phyloP scores from a whole-genome alignment of 2,329 filamentous ascomycete species.

The Sordariomycetes sp. region DNA sequence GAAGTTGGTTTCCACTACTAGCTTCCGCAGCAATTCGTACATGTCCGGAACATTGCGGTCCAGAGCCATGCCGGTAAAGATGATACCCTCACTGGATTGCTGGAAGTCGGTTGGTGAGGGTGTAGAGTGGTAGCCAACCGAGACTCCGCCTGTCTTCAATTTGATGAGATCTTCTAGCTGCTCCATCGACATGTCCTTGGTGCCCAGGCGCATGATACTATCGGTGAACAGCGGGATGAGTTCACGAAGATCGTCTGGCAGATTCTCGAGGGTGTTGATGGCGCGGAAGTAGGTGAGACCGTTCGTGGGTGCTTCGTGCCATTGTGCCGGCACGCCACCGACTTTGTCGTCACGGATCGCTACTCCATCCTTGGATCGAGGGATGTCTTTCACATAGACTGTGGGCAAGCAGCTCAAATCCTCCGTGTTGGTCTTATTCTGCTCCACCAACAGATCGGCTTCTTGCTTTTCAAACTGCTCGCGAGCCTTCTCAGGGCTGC shows the following conservation, averaged over 20 bases:
- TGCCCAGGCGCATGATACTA: conserved; percentile 87
- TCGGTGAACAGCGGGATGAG: conserved; percentile 87
- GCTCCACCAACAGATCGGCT: conserved; percentile 68
- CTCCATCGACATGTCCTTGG: conserved; percentile 81
- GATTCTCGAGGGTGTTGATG: conserved; percentile 66
- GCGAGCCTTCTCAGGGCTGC: conserved; percentile 62
- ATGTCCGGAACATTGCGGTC: conserved; percentile 86
- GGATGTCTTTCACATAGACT: conserved; percentile 82
- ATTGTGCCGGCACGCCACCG: conserved; percentile 65
- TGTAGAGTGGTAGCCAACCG: conserved; percentile 74
- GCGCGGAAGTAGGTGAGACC: conserved; percentile 93
- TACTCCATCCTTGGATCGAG: conserved; percentile 58
- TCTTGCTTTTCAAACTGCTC: conserved; percentile 69
- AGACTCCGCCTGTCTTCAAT: conserved; percentile 87
- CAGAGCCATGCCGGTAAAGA: conserved; percentile 77
- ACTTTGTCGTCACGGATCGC: conserved; percentile 55
- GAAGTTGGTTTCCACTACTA: conserved; percentile 85
- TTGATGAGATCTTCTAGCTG: conserved; percentile 94
- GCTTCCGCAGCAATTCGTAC: conserved; percentile 73
- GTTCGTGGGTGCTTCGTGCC: conserved; percentile 89
- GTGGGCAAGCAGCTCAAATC: conserved; percentile 84
- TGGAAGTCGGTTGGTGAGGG: conserved; percentile 66
- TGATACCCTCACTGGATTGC: conserved; percentile 69
- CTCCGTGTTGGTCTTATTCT: conserved; percentile 75
- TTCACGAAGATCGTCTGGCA: conserved; percentile 77